phyloP scores from a whole-genome alignment of 2,329 filamentous ascomycete species.

The Aspergillus fischeri region DNA sequence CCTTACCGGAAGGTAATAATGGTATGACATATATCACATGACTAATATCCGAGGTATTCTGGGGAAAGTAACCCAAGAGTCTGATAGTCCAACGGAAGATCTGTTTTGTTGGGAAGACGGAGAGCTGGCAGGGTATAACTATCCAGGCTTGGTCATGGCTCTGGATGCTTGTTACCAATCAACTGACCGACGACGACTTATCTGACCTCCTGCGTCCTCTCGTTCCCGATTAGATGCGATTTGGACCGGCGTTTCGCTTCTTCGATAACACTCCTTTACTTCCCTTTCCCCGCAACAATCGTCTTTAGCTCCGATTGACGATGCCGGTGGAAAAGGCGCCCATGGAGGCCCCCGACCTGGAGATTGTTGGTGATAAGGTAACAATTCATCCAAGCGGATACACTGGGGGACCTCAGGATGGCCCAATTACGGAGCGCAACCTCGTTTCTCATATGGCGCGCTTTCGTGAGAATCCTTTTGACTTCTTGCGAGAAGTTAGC shows the following conservation, averaged over 20 bases:
- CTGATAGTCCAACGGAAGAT: slow-evolving; percentile 16
- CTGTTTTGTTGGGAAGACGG: slow-evolving; percentile 22
- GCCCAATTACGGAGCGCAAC: slow-evolving; percentile 47
- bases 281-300: background rate
- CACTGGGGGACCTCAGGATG: slow-evolving; percentile 38
- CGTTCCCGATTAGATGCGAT: slow-evolving; percentile 1
- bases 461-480: slow-evolving; percentile 68
- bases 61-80: slow-evolving; percentile 15
- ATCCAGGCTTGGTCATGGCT: slow-evolving; percentile 1
- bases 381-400: slow-evolving; percentile 70
- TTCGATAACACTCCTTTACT: background rate
- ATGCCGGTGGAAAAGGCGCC: slow-evolving; percentile 31
- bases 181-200: background rate
- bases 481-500: slow-evolving; percentile 90
- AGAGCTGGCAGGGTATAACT: slow-evolving; percentile 13
- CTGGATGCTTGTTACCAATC: slow-evolving; percentile 1
- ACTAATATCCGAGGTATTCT: slow-evolving; percentile 24
- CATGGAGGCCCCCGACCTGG: slow-evolving; percentile 63
- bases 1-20: background rate
- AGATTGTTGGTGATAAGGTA: slow-evolving; percentile 70
- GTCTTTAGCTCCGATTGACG: slow-evolving; percentile 3
- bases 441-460: slow-evolving; percentile 72
- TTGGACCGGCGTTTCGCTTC: background rate
- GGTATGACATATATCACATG: slow-evolving; percentile 13
- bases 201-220: background rate